These are phyloP conservation scores for Yamadazyma triangularis DNA, from an alignment of 1,139 yeast species.

Conservation along the genomic window DNA sequence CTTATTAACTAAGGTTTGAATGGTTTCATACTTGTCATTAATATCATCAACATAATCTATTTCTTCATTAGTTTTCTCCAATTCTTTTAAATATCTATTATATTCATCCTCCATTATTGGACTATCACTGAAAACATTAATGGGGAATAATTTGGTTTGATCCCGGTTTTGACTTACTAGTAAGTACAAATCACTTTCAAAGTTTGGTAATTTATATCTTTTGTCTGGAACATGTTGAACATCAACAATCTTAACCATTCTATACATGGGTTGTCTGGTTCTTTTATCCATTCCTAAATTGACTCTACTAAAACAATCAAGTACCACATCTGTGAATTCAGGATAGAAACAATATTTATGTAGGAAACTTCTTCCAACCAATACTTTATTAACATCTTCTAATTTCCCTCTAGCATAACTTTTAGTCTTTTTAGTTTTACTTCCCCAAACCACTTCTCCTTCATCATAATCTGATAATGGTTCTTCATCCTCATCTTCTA, in stretches of 20 bases:
- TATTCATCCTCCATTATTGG: conserved; percentile 67
- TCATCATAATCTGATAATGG: conserved; percentile 24
- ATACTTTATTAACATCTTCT: conserved; percentile 62
- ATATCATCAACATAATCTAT: conserved; percentile 65
- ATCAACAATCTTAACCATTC: conserved; percentile 78
- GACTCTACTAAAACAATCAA: conserved; percentile 77
- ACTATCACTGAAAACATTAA: conserved; percentile 77
- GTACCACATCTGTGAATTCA: conserved; percentile 63
- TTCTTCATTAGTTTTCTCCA: conserved; percentile 54
- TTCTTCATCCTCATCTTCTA: conserved; percentile 36
- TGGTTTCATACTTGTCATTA: conserved; percentile 59
- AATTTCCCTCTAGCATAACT: conserved; percentile 24
- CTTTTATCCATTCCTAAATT: conserved; percentile 70
- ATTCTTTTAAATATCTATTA: conserved; percentile 58
- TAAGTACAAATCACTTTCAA: conserved; percentile 59
- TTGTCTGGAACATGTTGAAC: conserved; percentile 50
- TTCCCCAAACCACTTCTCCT: conserved; percentile 52
- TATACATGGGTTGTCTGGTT: conserved; percentile 63
- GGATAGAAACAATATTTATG: conserved; percentile 78
- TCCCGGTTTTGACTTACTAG: conserved; percentile 60
- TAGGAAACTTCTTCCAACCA: conserved; percentile 74
- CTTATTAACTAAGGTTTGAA: conserved; percentile 55
- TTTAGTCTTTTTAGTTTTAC: conserved; percentile 23
- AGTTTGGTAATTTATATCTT: conserved; percentile 52
- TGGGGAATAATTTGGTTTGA: conserved; percentile 69